Base-by-base conservation (phyloP, 2,329 filamentous ascomycete species). In the Apiospora kogelbergensis region DNA sequence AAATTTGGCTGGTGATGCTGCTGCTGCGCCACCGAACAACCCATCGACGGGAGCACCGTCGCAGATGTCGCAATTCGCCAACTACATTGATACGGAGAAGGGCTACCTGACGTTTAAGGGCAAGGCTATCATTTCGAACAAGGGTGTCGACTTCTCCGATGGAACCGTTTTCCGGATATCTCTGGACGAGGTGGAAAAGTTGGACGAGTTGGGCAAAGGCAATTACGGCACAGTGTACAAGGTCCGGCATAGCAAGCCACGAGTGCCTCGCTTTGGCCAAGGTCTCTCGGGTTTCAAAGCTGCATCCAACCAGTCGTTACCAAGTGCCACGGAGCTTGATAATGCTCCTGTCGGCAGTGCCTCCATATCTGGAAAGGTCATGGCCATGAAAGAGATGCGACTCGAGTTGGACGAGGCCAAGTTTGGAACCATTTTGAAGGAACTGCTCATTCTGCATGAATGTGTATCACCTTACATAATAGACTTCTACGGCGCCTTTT, bases 321-420 rank as follows among this genome's bases (percentile, higher is more conserved):
- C 63, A 2, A 6, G 20, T 17, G 44, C 65, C 22, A 79, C 24
- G 79, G 76, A 77, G 0, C 68, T 73, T 0, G 70, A 73, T 15
- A 78, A 79, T 17, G 69, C 73, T 63, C 76, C 77, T n/a, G 71
- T 73, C 33, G 73, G 68, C 10, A 73, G 81, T 64, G 83, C 82
- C 5, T 89, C 88, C 57, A 73, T 69, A 0, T 90, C 90, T 0
- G 94, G 95, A 22, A 88, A 93, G 65, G 86, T 97, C 70, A 98
- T 99, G 96, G 96, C 96, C 17, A 99, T 99, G 96, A 99, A 99
- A 80, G 96, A 99, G 81, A 97, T 99, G 75, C 90, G 96, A 24
- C 85, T 99, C 11, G 96, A 99, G 80, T 85, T 99, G 67, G 96
- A 99, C 76, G 96, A 99, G 79, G 92, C 94, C 72, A 99, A 99